phyloP scores from a whole-genome alignment of 225 moss, liverwort and hornwort species.

The Pseudisothecium myosuroides region DNA sequence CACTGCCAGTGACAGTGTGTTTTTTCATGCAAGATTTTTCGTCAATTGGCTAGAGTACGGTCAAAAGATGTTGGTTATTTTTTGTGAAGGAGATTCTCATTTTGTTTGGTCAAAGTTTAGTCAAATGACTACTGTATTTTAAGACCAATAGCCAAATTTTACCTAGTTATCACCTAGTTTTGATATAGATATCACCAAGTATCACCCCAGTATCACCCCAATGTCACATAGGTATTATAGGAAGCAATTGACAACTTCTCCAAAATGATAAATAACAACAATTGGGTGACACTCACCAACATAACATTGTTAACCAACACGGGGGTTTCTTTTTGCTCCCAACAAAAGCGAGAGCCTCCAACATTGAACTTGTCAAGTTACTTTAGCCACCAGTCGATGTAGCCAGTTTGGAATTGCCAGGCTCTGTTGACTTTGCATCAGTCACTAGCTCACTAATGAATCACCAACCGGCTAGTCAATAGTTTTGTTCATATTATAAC shows the following conservation, averaged over 20 bases:
- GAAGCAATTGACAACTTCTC: neutral
- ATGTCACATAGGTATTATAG: neutral
- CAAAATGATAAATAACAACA: too few relatives aligned
- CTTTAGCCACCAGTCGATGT: too few relatives aligned
- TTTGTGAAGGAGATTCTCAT: neutral
- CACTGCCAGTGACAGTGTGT: neutral
- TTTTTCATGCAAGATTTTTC: neutral
- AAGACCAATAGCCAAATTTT: neutral
- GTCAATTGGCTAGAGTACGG: too few relatives aligned
- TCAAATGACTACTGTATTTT: fast-evolving
- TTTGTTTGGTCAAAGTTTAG: fast-evolving
- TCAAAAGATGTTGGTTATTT: neutral
- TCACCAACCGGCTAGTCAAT: too few relatives aligned
- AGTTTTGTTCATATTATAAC: too few relatives aligned
- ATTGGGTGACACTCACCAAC: neutral
- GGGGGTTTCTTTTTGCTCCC: too few relatives aligned
- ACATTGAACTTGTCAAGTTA: too few relatives aligned
- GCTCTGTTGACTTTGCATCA: too few relatives aligned
- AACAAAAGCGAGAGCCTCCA: too few relatives aligned
- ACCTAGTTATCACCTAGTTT: neutral
- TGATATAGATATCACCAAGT: neutral
- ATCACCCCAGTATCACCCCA: neutral
- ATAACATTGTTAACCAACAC: too few relatives aligned
- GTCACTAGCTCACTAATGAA: too few relatives aligned
- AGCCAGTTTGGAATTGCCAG: too few relatives aligned